phyloP scores from a whole-genome alignment of 768 basidiomycete genomes.

The Lepiota brunneoincarnata region DNA sequence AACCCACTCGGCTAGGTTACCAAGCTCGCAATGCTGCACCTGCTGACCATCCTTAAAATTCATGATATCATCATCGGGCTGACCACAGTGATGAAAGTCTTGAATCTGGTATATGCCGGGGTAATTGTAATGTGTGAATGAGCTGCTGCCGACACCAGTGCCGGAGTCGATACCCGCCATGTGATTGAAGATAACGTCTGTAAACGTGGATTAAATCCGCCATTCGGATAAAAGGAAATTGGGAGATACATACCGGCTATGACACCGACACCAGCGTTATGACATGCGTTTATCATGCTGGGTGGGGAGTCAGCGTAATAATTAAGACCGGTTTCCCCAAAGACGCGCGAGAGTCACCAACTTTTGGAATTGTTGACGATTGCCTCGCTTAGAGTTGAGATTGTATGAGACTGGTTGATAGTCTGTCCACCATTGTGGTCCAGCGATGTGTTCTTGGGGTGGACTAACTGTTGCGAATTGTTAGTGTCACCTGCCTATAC shows the following conservation, averaged over 20 bases:
- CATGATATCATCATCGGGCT: slow-evolving; percentile 48
- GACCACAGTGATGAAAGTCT: slow-evolving; percentile 66
- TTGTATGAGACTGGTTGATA: slow-evolving; percentile 70
- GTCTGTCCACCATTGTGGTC: slow-evolving; percentile 72
- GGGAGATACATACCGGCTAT: slow-evolving; percentile 38
- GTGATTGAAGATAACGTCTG: slow-evolving; percentile 64
- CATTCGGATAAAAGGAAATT: too few species aligned
- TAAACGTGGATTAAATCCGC: neutral
- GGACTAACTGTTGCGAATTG: slow-evolving; percentile 36
- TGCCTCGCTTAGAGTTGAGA: slow-evolving; percentile 63
- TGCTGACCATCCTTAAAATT: slow-evolving; percentile 51
- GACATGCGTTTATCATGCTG: slow-evolving; percentile 50
- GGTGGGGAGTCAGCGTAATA: neutral
- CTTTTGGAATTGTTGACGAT: slow-evolving; percentile 48
- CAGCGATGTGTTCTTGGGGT: slow-evolving; percentile 55
- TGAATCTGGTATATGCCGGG: slow-evolving; percentile 45
- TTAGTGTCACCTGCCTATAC: too few species aligned
- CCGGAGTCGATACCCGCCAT: slow-evolving; percentile 54
- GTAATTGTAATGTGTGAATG: slow-evolving; percentile 53
- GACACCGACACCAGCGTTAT: slow-evolving; percentile 55
- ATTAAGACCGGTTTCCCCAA: neutral
- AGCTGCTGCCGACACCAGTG: slow-evolving; percentile 45
- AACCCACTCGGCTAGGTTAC: slow-evolving; percentile 49
- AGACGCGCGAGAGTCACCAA: slow-evolving; percentile 10
- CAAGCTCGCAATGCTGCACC: slow-evolving; percentile 57